Evolutionary conservation across 2,329 filamentous ascomycete genomes (phyloP), one percentile per base, ranked within the genome.

Genomic region (Scytalidium sp.): DNA sequence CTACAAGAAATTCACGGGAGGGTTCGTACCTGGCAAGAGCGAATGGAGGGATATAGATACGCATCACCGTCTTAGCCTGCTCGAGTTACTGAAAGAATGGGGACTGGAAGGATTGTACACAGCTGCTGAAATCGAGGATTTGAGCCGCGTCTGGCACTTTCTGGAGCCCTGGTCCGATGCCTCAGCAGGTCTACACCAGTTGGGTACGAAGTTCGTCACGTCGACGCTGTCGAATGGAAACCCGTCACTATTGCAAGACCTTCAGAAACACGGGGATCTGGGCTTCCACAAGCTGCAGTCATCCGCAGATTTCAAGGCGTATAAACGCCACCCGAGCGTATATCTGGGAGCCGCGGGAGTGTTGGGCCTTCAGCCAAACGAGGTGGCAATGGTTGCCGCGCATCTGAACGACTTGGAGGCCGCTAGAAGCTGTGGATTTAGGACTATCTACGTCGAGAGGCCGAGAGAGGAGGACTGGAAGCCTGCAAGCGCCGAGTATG

Each of bases 221-320:
- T 76, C 80, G 39, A 90, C 86, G 0, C 71, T 93, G 21, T 89
- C 85, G 22, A 94, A 94, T 63, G 89, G 87, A 29, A 93, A 92
- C 63, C 63, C 74, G 2, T 70, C 74, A 2, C 70, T 93, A n/a
- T 72, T 93, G 41, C 63, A 70, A 2, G 88, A 93, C 62, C 74
- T 94, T 44, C 68, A 79, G 45, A 62, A 68, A 45, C 74, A 81
- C 58, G 84, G 79, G 1, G 66, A 68, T 3, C 74, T 92, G 45
- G 76, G 76, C 0, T 93, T 91, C 60, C 73, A 74, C 19, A 69
- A 75, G 47, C 59, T 91, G 36, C 72, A 86, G 51, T 88, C 83
- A 8, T 81, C 83, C 0, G 87, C 88, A 67, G 78, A 85, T 55
- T 93, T 92, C 62, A 71, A 75, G 41, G 82, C 81, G 1, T 94